Base-by-base conservation (phyloP, 257 asterid genomes). In the Verbascum thapsus region DNA sequence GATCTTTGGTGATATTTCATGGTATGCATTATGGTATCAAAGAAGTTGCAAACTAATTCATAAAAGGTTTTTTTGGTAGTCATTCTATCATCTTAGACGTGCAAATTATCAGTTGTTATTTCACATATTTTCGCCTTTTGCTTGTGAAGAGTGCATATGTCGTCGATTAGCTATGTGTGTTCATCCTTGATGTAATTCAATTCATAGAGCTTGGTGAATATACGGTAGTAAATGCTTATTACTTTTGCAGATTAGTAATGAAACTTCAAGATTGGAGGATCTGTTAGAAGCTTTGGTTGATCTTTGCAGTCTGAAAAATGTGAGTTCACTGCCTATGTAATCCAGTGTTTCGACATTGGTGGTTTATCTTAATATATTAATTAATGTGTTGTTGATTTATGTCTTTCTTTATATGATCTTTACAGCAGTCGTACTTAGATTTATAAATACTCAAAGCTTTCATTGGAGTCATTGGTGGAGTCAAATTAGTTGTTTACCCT, bases 241-340 rank as follows among this genome's bases (percentile, higher is more conserved):
- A 13, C 51, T 44, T 34, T 75, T 81, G 84, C 88, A 91, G 98
- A 74, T 85, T 22, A 74, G 85, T 70, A 71, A 85, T 70, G 86
- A 63, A 66, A 66, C 67, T 63, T 80, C 67, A 58, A 77, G 79
- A 68, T 67, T 80, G 70, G 87, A 80, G 78, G 90, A 81, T 61
- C 39, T 91, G 70, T 69, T 88, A 38, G 84, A 78, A 72, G 95
- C 96, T 60, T 77, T 91, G 80, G 64, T 80, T 67, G 90, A 79
- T 72, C 87, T 87, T 59, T 85, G 96, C 82, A 67, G 71, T 68
- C 81, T 85, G 39, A 51, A 83, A 77, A 81, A 88, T 76, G 98
- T 91, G 78, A 80, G 95, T 74, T 48, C 53, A 34, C 59, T 23
- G 20, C 54, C 63, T 30, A 61, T n/a, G 17, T 49, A 18, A 54